A percentile compares a stretch with the other conserved stretches of the same genome.
phyloP scores from a whole-genome alignment of 805 yeast species.

The Metschnikowia aberdeeniae region DNA sequence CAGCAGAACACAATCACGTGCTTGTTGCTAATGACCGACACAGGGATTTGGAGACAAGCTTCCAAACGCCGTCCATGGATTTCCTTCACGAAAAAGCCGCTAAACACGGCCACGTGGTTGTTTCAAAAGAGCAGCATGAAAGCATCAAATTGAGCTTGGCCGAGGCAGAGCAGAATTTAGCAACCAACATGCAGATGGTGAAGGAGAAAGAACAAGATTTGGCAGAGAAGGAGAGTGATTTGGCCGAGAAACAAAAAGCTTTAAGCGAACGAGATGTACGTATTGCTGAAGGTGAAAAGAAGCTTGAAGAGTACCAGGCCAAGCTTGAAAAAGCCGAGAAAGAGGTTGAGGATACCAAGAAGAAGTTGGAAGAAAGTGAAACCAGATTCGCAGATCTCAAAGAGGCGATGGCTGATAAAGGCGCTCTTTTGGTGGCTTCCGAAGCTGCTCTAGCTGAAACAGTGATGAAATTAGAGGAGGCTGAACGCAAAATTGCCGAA shows the following conservation, averaged over 20 bases:
- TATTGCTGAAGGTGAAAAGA: background rate
- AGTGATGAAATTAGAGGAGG: background rate
- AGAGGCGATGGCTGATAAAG: too few relatives aligned
- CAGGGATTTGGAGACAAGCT: background rate
- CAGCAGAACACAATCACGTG: conserved; percentile 3
- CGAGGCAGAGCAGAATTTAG: background rate
- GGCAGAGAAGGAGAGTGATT: background rate
- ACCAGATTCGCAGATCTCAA: background rate
- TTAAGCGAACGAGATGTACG: background rate
- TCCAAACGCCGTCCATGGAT: conserved; percentile 4
- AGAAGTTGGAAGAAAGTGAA: background rate
- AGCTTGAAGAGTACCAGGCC: background rate
- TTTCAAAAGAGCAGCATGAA: conserved; percentile 3
- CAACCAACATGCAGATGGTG: too few relatives aligned
- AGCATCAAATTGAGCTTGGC: background rate
- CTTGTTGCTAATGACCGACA: conserved; percentile 6
- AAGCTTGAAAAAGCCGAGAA: background rate
- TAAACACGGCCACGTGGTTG: conserved; percentile 1
- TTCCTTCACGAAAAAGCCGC: conserved; percentile 6
- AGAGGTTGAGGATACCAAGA: background rate
- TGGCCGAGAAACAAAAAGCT: background rate
- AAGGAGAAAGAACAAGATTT: background rate
- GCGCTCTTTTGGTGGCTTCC: too few relatives aligned
- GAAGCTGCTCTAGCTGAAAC: too few relatives aligned
- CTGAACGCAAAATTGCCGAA: background rate